phyloP scores from a whole-genome alignment of 805 yeast species.

The Cyberlindnera mississippiensis region DNA sequence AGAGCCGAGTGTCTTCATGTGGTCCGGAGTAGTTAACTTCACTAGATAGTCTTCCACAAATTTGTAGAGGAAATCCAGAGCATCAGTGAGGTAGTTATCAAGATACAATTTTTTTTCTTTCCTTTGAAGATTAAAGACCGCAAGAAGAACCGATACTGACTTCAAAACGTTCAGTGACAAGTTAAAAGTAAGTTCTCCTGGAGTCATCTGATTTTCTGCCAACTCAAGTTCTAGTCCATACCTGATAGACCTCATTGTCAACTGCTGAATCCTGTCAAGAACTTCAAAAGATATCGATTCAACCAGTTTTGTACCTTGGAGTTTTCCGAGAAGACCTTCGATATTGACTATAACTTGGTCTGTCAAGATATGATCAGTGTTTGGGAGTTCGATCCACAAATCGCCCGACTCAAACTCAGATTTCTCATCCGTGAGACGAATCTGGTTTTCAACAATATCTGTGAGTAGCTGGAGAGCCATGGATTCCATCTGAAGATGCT shows the following conservation, averaged over 20 bases:
- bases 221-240: conserved; percentile 24
- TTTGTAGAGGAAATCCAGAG: conserved; percentile 37
- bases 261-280: conserved; percentile 31
- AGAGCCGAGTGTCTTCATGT: conserved; percentile 1
- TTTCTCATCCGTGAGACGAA: conserved; percentile 28
- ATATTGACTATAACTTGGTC: conserved; percentile 20
- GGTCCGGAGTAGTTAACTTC: conserved; percentile 9
- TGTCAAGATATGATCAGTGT: conserved; percentile 19
- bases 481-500: conserved; percentile 19
- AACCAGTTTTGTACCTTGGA: conserved; percentile 15
- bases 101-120: conserved; percentile 42
- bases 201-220: neutral
- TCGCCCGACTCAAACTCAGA: conserved; percentile 24
- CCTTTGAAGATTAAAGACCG: conserved; percentile 37
- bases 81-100: conserved; percentile 40
- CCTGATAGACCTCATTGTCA: conserved; percentile 30
- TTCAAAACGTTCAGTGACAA: conserved; percentile 13
- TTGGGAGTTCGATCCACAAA: conserved; percentile 25
- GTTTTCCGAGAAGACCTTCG: conserved; percentile 21
- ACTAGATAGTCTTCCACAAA: conserved; percentile 31
- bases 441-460: conserved; percentile 8
- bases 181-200: conserved; percentile 1
- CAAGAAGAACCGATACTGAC: conserved; percentile 32
- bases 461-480: conserved; percentile 9
- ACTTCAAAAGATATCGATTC: conserved; percentile 22